These are phyloP conservation scores for Pueraria montana DNA, from an alignment of 306 rosid genomes.

Conservation along the genomic window DNA sequence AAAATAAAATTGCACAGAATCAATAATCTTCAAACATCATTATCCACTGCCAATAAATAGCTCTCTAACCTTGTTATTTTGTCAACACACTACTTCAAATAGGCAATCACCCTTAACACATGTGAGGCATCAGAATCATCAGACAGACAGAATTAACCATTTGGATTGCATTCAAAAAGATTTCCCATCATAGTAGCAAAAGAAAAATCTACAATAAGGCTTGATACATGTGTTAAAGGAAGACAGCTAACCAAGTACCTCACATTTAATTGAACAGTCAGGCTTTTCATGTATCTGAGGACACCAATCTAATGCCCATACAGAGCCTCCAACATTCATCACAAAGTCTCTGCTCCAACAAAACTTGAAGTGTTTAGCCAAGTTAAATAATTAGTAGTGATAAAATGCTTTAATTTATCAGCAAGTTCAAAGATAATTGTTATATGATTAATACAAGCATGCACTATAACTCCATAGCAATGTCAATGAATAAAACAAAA, in stretches of 20 bases:
- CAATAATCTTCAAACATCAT: slow-evolving; percentile 2
- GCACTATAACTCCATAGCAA: slow-evolving; percentile 18
- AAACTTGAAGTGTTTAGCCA: slow-evolving; percentile 43
- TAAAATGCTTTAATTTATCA: slow-evolving; percentile 26
- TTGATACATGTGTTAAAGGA: slow-evolving; percentile 33
- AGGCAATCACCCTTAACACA: slow-evolving; percentile 9
- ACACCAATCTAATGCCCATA: slow-evolving; percentile 98
- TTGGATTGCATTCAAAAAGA: slow-evolving; percentile 34
- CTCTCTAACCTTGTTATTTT: not conserved
- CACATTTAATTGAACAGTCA: slow-evolving; percentile 67
- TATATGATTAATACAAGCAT: slow-evolving; percentile 23
- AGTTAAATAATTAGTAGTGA: slow-evolving; percentile 31
- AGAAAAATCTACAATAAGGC: not conserved
- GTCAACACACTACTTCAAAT: not conserved
- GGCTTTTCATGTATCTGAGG: slow-evolving; percentile 68
- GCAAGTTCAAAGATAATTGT: slow-evolving; percentile 27
- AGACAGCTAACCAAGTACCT: slow-evolving; percentile 64
- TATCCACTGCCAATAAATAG: slow-evolving; percentile 1
- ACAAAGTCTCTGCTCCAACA: slow-evolving; percentile 76
- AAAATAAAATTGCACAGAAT: not conserved
- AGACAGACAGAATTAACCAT: slow-evolving; percentile 30
- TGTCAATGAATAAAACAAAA: slow-evolving; percentile 39
- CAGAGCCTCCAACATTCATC: slow-evolving; percentile 89
- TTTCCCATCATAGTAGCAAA: slow-evolving; percentile 1
- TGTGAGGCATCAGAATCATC: slow-evolving; percentile 1